Evolutionary conservation across 441 rosid genomes (phyloP).

Genomic region (Croton setiger): DNA sequence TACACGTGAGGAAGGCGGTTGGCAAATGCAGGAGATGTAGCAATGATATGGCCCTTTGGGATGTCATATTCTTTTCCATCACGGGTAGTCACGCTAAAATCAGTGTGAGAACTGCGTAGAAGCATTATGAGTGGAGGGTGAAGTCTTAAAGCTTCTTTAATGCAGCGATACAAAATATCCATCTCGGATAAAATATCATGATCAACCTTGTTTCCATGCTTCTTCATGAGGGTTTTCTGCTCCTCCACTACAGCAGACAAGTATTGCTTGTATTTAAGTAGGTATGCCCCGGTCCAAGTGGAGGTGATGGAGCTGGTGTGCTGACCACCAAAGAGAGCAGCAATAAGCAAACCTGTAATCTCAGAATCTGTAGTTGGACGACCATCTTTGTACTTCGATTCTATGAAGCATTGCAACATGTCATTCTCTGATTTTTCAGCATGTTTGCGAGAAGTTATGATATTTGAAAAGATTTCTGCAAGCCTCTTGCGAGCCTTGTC

Average conservation of each 20-base stretch:
- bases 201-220: constrained; percentile 84
- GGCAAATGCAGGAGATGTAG: constrained; percentile 97
- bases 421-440: constrained; percentile 77
- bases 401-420: constrained; percentile 96
- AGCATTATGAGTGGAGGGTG: constrained; percentile 98
- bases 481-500: constrained; percentile 87
- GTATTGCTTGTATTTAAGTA: constrained; percentile 56
- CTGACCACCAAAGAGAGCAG: constrained; percentile 98
- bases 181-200: constrained; percentile 90
- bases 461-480: constrained; percentile 64
- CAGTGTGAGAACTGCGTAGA: constrained; percentile 79
- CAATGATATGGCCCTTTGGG: constrained; percentile 95
- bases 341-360: constrained; percentile 93
- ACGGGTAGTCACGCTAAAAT: constrained; percentile 70
- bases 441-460: constrained; percentile 72
- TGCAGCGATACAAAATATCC: constrained; percentile 87
- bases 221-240: constrained; percentile 65
- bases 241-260: constrained; percentile 66
- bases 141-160: constrained; percentile 96
- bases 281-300: constrained; percentile 96
- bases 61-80: constrained; percentile 87
- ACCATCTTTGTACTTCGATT: constrained; percentile 93
- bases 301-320: constrained; percentile 99
- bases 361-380: constrained; percentile 86
- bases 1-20: constrained; percentile 83